phyloP scores from a whole-genome alignment of 129 eudicot species.

The Chrysanthemum lavandulifolium region DNA sequence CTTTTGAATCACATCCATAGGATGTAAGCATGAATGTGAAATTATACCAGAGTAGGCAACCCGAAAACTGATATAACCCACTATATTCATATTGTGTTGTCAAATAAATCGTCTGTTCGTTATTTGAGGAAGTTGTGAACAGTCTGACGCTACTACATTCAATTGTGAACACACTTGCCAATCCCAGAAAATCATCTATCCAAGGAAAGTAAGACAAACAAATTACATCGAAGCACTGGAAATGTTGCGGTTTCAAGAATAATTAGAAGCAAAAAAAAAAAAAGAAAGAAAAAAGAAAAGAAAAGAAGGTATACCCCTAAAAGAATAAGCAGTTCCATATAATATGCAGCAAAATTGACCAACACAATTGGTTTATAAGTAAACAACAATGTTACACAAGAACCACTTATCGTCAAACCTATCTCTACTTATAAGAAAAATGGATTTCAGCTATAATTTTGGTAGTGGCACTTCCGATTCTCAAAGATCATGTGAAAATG shows the following conservation, averaged over 20 bases:
- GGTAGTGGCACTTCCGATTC: not conserved
- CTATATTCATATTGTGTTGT: no score
- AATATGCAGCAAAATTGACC: slow-evolving; percentile 20
- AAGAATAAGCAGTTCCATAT: slow-evolving; percentile 18
- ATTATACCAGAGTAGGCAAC: no score
- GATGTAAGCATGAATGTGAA: no score
- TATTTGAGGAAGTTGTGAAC: no score
- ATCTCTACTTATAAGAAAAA: slow-evolving; percentile 13
- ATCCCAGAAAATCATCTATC: not conserved
- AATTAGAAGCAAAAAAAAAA: no score
- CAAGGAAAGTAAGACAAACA: not conserved
- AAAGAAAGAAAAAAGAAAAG: no score
- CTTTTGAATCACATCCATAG: no score
- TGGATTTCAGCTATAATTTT: not conserved
- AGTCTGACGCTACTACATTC: not conserved
- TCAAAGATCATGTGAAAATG: slow-evolving; percentile 57
- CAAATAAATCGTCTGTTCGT: no score
- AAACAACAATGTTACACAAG: slow-evolving; percentile 22
- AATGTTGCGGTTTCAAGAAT: no score
- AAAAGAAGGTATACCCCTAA: no score
- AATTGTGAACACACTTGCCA: not conserved
- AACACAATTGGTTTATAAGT: slow-evolving; percentile 9
- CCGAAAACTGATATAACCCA: no score
- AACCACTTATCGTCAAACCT: slow-evolving; percentile 8
- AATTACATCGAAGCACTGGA: not conserved